phyloP scores from a whole-genome alignment of 2,329 filamentous ascomycete genomes.

The Cryphonectria naterciae region DNA sequence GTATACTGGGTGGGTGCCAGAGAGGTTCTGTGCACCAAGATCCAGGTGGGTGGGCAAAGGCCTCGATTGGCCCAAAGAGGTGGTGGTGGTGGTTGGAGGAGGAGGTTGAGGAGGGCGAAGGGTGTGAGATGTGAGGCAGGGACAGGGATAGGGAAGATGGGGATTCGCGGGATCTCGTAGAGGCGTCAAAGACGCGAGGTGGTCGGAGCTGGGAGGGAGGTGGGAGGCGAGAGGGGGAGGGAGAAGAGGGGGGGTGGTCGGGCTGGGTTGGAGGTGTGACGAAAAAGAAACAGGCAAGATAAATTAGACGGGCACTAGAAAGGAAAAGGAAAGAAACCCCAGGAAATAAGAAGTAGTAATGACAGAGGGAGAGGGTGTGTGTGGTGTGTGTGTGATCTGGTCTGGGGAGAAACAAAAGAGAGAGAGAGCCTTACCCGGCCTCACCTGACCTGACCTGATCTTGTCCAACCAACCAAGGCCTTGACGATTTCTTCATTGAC shows the following conservation, averaged over 20 bases:
- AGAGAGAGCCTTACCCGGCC: neutral
- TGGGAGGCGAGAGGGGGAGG: neutral
- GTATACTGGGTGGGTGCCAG: neutral
- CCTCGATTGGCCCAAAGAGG: neutral
- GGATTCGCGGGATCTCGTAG: neutral
- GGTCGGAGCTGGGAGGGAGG: neutral
- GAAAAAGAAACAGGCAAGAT: neutral
- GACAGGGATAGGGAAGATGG: neutral
- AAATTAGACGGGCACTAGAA: neutral
- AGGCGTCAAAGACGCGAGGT: neutral
- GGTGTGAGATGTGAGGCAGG: neutral
- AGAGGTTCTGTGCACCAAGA: slow-evolving; percentile 3
- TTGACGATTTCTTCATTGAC: neutral
- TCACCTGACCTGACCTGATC: neutral
- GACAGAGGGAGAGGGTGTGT: neutral
- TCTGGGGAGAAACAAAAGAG: neutral
- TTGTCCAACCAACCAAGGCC: neutral
- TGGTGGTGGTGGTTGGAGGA: neutral
- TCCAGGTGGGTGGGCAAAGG: neutral
- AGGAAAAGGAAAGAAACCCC: neutral
- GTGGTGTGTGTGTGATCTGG: too few relatives aligned
- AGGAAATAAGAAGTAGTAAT: neutral
- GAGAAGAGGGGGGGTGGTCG: neutral
- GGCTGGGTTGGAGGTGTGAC: neutral
- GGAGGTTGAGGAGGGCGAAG: neutral